phyloP scores from a whole-genome alignment of 768 basidiomycete species.

The Ramaria rubella region DNA sequence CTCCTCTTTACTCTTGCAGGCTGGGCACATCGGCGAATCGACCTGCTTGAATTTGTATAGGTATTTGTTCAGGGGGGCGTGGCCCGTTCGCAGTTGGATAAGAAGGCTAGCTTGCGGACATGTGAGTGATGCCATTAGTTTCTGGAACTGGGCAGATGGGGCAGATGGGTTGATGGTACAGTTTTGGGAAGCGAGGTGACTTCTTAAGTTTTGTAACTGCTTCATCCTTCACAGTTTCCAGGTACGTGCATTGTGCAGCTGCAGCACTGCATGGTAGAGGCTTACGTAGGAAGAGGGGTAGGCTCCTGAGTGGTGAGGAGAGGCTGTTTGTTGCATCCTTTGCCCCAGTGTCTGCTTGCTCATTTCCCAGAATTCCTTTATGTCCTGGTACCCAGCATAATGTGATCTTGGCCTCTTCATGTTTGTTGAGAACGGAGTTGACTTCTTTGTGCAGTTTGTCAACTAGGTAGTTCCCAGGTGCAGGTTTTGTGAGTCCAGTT shows the following conservation, averaged over 20 bases:
- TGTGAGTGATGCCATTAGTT: neutral
- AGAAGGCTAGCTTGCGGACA: neutral
- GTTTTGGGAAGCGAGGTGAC: neutral
- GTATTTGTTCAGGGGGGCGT: neutral
- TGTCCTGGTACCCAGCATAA: neutral
- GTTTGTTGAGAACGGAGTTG: neutral
- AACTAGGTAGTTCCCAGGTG: neutral
- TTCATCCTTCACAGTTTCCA: neutral
- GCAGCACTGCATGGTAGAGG: neutral
- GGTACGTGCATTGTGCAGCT: neutral
- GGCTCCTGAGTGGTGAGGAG: neutral
- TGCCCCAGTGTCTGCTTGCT: neutral
- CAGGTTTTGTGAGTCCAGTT: neutral
- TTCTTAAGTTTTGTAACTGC: neutral
- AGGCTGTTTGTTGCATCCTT: neutral
- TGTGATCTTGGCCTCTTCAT: neutral
- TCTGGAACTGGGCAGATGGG: neutral
- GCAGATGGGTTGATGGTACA: neutral
- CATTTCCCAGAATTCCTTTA: neutral
- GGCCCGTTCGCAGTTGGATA: neutral
- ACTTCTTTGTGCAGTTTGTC: neutral
- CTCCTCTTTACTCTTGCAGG: neutral
- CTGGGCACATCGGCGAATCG: neutral
- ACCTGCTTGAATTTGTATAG: neutral
- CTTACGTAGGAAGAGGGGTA: neutral